Evolutionary conservation across 2,329 filamentous ascomycete genomes (phyloP), one percentile per base, ranked within the genome.

Genomic region (Ophiostoma ips): DNA sequence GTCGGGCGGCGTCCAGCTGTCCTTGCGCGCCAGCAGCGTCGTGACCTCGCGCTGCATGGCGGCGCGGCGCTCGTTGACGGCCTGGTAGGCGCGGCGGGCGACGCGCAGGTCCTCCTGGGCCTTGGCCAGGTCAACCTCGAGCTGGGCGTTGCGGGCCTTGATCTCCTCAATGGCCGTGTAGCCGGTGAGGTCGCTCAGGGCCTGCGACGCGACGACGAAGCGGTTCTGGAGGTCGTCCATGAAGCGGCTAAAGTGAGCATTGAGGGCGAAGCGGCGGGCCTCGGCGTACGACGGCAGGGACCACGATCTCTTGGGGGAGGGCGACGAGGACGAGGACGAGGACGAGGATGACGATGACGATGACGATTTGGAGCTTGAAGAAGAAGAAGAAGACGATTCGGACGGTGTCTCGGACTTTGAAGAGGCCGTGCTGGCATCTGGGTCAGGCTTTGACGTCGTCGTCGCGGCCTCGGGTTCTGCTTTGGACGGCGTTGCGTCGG

Each of bases 11-110:
- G 81, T 81, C 92, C 92, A 98, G 16, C 82, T 84, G 65, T 95
- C 87, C 67, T 98, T 96, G 52, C 92, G 80, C 54, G 95, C 90
- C 8, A 98, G 77, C 21, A 98, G 76, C 19, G 88, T 87, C 44
- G 94, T 95, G 36, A 96, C 89, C 70, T 98, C 92, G 58, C 92
- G 87, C 68, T 96, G 90, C 1, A 89, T 94, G 15, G 83, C 71
- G n/a, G 87, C 83, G 57, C 94, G 85, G 57, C 83, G 81, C 50
- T 83, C 75, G 56, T 92, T 89, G 31, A 88, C 87, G n/a, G 79
- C 73, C 59, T 90, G 84, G 71, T 96, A 94, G 46, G 74, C 73
- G 46, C 76, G 71, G 55, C 92, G 87, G 16, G 87, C 79, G 33
- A 73, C 68, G 53, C 82, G 81, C 48, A 96, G 84, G 18, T 71